Conservation (phyloP, 371 early-diverging fungal species). For the Mortierella sp. region DNA sequence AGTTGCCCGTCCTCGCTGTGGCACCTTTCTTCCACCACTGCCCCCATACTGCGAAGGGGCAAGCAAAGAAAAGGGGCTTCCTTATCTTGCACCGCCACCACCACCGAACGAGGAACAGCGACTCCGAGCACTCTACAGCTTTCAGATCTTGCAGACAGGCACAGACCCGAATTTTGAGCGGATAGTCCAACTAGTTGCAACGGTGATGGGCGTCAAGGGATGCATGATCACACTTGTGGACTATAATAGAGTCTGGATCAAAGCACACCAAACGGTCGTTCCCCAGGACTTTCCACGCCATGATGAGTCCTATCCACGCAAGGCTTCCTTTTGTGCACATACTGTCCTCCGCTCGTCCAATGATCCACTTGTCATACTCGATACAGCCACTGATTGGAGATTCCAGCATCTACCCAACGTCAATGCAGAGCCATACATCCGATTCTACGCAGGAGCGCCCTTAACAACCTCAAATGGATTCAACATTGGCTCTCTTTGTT, state of each 20-base stretch:
- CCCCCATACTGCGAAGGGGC: slow-evolving; percentile 17
- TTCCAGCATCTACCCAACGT: slow-evolving; percentile 40
- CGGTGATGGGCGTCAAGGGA: slow-evolving; percentile 42
- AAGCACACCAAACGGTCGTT: slow-evolving; percentile 31
- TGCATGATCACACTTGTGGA: slow-evolving; percentile 53
- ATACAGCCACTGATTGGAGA: slow-evolving; percentile 51
- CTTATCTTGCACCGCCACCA: slow-evolving; percentile 39
- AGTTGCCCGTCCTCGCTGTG: slow-evolving; percentile 7
- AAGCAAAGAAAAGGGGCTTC: not conserved
- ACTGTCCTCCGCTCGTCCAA: slow-evolving; percentile 40
- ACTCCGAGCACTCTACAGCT: slow-evolving; percentile 52
- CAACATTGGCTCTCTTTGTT: slow-evolving; percentile 51
- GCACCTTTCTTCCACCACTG: slow-evolving; percentile 10
- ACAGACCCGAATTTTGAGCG: slow-evolving; percentile 55
- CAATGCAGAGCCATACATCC: slow-evolving; percentile 13
- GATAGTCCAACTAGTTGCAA: slow-evolving; percentile 49
- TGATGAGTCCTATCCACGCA: slow-evolving; percentile 14
- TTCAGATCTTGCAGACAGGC: slow-evolving; percentile 51
- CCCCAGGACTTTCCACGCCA: not conserved
- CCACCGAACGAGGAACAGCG: slow-evolving; percentile 46
- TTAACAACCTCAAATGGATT: slow-evolving; percentile 49
- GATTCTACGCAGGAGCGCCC: slow-evolving; percentile 55
- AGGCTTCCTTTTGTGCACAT: slow-evolving; percentile 46
- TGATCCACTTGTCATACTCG: slow-evolving; percentile 51
- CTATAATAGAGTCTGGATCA: slow-evolving; percentile 27